A percentile compares a stretch with the other conserved stretches of the same genome.
Conservation (phyloP, 2,329 filamentous ascomycete genomes). For the Pseudonectria foliicola region DNA sequence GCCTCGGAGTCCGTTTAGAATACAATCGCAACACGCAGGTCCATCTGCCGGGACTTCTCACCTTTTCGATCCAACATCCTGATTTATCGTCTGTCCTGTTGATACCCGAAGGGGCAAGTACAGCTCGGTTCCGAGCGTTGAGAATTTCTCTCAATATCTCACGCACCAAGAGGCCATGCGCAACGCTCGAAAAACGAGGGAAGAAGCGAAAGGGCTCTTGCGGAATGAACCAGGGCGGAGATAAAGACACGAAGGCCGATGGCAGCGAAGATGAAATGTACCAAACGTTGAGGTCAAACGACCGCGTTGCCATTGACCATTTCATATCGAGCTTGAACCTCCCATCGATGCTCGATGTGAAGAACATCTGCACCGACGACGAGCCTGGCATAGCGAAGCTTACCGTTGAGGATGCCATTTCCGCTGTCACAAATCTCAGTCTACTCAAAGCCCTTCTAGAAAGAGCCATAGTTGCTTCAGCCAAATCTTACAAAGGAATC, state of each 20-base stretch:
- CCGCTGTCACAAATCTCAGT: slow-evolving; percentile 3
- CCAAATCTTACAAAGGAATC: slow-evolving; percentile 15
- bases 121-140: slow-evolving; percentile 21
- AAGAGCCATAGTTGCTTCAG: slow-evolving; percentile 20
- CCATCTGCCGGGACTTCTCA: slow-evolving; percentile 12
- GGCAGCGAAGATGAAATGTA: slow-evolving; percentile 2
- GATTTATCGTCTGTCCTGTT: slow-evolving; percentile 24
- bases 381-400: too few relatives aligned
- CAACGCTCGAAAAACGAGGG: not conserved
- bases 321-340: slow-evolving; percentile 21
- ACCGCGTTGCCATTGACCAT: slow-evolving; percentile 22
- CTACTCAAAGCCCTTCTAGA: slow-evolving; percentile 17
- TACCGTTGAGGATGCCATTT: slow-evolving; percentile 2
- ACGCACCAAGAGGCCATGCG: not conserved
- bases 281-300: slow-evolving; percentile 11
- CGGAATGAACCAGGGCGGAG: not conserved
- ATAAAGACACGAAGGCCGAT: too few relatives aligned
- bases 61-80: slow-evolving; percentile 31
- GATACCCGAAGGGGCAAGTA: slow-evolving; percentile 19
- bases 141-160: slow-evolving; percentile 20
- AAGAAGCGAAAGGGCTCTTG: slow-evolving; percentile 9
- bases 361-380: too few relatives aligned
- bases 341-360: not conserved
- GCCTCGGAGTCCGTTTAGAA: slow-evolving; percentile 23
- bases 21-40: slow-evolving; percentile 4